Evolutionary conservation across 768 basidiomycete genomes (phyloP), one percentile per base, ranked within the genome.

Genomic region (Leucocoprinus sp.): DNA sequence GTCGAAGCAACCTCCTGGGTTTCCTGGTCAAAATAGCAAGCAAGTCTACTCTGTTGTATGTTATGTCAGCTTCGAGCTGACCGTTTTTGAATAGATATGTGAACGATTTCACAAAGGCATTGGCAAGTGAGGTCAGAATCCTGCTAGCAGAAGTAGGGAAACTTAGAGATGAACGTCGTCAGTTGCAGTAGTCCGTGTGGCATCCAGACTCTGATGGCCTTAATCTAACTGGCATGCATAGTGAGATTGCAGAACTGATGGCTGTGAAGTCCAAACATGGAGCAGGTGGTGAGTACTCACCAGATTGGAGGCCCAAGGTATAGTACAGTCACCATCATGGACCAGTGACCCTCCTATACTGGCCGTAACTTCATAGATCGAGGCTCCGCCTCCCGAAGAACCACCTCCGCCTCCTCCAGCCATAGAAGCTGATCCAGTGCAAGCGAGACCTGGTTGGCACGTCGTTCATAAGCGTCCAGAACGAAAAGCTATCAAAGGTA

Each of bases 231-330:
- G 26, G 5, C 11, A 27, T 5, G 26, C 5, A 27, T 14, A 90
- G 88, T 52, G 88, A 92, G 61, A 87, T 92, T 52, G 80, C 87
- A 19, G 84, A 86, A 59, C 69, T 91, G 49, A 84, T 91, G 84
- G 74, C 77, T 40, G 70, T 88, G 40, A 86, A 87, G 59, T 79
- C 86, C 15, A 90, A 91, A 60, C 82, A 87, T 58, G 82, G 85
- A 15, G 73, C 80, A 1, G 85, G 82, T 28, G 87, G 86, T 18
- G 84, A 88, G 53, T 90, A 81, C 57, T 69, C 78, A 18, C 79
- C 83, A 14, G 79, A 82, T 44, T 91, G 87, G 88, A 65, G 66
- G 37, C 81, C 80, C 17, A 70, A 71, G 54, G 83, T 81, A 53
- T 53, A 67, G 55, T 46, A 12, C 45, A 17, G 24, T 26, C 14